phyloP scores from a whole-genome alignment of 2,329 filamentous ascomycete genomes.

The Pyrenophora tritici-repentis region DNA sequence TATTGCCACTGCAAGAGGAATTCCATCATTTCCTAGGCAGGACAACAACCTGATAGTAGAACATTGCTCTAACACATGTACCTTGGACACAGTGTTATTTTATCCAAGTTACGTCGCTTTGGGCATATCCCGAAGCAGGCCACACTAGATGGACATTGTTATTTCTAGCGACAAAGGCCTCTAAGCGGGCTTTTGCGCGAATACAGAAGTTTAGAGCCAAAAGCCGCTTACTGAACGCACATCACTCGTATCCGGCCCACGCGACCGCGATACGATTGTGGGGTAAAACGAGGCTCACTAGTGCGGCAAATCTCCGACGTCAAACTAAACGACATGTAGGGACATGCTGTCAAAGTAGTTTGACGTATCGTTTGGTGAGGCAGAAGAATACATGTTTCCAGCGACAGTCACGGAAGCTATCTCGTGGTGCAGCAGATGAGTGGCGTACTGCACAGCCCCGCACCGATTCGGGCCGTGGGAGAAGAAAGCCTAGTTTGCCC shows the following conservation, averaged over 20 bases:
- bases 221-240: slow-evolving; percentile 27
- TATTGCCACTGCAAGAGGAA: slow-evolving; percentile 46
- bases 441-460: slow-evolving; percentile 14
- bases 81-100: no score
- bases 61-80: neutral
- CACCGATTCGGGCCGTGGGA: neutral
- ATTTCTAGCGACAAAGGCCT: neutral
- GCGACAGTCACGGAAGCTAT: slow-evolving; percentile 3
- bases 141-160: neutral
- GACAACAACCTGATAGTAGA: slow-evolving; percentile 14
- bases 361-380: neutral
- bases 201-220: neutral
- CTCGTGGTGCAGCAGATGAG: slow-evolving; percentile 11
- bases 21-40: slow-evolving; percentile 45
- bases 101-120: no score
- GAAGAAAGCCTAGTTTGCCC: neutral
- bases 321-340: slow-evolving; percentile 9
- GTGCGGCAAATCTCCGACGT: slow-evolving; percentile 18
- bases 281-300: slow-evolving; percentile 27
- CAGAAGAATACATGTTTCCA: neutral
- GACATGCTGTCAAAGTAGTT: neutral
- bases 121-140: no score
- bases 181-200: neutral
- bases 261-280: slow-evolving; percentile 28
- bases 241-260: slow-evolving; percentile 39